Conservation (phyloP, 306 rosid genomes). For the Cicer bijugum region DNA sequence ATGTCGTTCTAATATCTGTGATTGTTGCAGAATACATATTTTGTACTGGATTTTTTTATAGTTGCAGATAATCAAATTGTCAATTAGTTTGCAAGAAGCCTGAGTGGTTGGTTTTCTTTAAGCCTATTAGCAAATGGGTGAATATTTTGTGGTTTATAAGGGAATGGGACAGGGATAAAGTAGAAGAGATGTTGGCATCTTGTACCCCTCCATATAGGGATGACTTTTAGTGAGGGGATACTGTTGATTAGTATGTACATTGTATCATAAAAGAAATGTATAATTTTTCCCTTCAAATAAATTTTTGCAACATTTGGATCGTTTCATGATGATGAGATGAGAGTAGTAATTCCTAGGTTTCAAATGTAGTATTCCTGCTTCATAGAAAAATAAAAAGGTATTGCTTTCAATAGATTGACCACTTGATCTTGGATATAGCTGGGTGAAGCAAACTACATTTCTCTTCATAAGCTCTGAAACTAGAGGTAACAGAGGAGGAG, state of each 20-base stretch:
- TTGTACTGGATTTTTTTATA: slow-evolving; percentile 30
- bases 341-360: background rate
- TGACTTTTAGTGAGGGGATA: slow-evolving; percentile 52
- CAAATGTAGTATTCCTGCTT: no score
- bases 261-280: slow-evolving; percentile 47
- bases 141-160: slow-evolving; percentile 45
- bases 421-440: no score
- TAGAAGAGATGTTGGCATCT: slow-evolving; percentile 51
- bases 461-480: no score
- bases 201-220: slow-evolving; percentile 46
- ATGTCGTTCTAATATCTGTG: slow-evolving; percentile 37
- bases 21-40: slow-evolving; percentile 35
- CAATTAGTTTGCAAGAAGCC: slow-evolving; percentile 50
- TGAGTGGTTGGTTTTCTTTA: slow-evolving; percentile 33
- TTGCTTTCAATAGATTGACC: no score
- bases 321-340: slow-evolving; percentile 1
- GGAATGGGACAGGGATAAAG: slow-evolving; percentile 43
- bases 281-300: background rate
- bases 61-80: slow-evolving; percentile 47
- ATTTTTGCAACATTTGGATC: slow-evolving; percentile 41
- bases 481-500: no score
- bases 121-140: slow-evolving; percentile 41
- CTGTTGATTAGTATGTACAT: slow-evolving; percentile 51
- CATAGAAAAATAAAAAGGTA: no score
- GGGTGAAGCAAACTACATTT: no score